Conservation (phyloP, 2,329 filamentous ascomycete species). For the Penicillium sp. region DNA sequence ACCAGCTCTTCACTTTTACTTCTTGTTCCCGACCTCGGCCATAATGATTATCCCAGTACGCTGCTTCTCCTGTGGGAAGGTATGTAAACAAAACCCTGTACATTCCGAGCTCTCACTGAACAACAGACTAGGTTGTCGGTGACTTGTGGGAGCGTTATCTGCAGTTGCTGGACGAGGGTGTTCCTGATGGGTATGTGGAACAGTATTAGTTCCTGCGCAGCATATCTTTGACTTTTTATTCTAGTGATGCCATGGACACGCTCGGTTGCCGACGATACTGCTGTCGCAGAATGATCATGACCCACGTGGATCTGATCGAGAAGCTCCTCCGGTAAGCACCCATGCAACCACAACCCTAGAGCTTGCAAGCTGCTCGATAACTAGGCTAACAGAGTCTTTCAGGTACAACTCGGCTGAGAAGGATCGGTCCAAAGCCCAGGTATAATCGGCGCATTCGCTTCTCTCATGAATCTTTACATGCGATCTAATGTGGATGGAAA, state of each 20-base stretch:
- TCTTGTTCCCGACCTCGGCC: background rate
- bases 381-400: slow-evolving; percentile 1
- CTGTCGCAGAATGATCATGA: slow-evolving; percentile 99
- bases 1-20: background rate
- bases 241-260: slow-evolving; percentile 90
- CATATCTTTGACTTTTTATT: background rate
- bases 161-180: slow-evolving; percentile 72
- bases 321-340: slow-evolving; percentile 77
- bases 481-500: background rate
- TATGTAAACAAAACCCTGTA: slow-evolving; percentile 38
- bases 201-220: background rate
- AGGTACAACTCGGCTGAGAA: slow-evolving; percentile 33
- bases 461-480: background rate
- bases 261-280: slow-evolving; percentile 93
- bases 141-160: slow-evolving; percentile 98
- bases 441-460: slow-evolving; percentile 12
- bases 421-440: slow-evolving; percentile 25
- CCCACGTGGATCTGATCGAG: slow-evolving; percentile 96
- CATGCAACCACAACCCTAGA: slow-evolving; percentile 23
- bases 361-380: background rate
- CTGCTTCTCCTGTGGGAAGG: slow-evolving; percentile 99
- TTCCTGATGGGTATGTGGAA: slow-evolving; percentile 64
- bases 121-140: slow-evolving; percentile 68
- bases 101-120: slow-evolving; percentile 9
- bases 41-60: slow-evolving; percentile 96